These are phyloP conservation scores for Fusarium sp. DNA, from an alignment of 2,329 filamentous ascomycete species.

Conservation along the genomic window DNA sequence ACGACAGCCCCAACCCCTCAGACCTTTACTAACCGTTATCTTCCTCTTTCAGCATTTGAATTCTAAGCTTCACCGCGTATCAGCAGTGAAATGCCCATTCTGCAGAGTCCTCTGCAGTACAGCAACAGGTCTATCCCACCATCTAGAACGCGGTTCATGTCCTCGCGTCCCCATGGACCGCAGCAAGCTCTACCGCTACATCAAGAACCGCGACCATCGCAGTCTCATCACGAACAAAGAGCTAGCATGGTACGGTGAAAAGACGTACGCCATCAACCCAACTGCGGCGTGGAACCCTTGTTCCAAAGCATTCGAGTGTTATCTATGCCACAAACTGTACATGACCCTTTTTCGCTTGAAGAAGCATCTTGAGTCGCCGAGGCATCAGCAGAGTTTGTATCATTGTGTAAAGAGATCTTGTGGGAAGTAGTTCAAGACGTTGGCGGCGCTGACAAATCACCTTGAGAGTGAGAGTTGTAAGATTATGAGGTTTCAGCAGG, in stretches of 20 bases:
- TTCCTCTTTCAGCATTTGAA: conserved; percentile 58
- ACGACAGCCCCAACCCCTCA: not conserved
- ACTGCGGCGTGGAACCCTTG: conserved; percentile 54
- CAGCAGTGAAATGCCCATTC: conserved; percentile 57
- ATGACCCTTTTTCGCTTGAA: conserved; percentile 48
- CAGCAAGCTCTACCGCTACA: conserved; percentile 55
- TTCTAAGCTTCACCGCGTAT: conserved; percentile 54
- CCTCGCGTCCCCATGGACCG: conserved; percentile 56
- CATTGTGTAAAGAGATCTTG: conserved; percentile 51
- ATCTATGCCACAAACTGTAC: conserved; percentile 59
- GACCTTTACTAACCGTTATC: not conserved
- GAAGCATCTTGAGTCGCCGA: conserved; percentile 61
- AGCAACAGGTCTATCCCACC: conserved; percentile 62
- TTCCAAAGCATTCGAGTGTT: conserved; percentile 41
- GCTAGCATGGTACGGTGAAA: conserved; percentile 52
- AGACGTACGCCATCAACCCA: conserved; percentile 46
- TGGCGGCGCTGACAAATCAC: conserved; percentile 53
- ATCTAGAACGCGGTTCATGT: conserved; percentile 65
- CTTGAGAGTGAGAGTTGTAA: conserved; percentile 55
- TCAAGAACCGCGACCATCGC: conserved; percentile 56
- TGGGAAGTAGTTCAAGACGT: conserved; percentile 47
- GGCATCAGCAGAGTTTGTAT: conserved; percentile 49
- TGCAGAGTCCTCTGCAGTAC: conserved; percentile 57
- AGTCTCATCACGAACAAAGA: conserved; percentile 60
- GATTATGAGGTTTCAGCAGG: conserved; percentile 48